Evolutionary conservation across 176 grass and related monocot species (phyloP).

Genomic region (Dendrocalamus sinicus): DNA sequence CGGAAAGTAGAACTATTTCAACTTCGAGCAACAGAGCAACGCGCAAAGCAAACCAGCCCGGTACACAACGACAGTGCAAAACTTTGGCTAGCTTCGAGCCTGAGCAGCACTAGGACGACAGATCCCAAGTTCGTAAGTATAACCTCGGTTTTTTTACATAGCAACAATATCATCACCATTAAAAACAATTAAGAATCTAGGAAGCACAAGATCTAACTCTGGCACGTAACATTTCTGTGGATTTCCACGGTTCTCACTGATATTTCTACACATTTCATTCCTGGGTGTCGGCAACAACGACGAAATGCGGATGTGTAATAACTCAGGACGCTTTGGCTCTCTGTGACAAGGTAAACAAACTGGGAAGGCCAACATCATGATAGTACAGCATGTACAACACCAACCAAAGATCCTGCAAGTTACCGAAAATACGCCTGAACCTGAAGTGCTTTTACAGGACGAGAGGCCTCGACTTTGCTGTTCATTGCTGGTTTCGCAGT

Average conservation of each 20-base stretch:
- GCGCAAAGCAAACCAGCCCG: neutral
- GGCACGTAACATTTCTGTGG: slow-evolving; percentile 36
- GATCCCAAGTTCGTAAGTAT: neutral
- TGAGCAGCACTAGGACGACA: neutral
- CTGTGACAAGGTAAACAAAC: slow-evolving; percentile 30
- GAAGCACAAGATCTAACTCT: slow-evolving; percentile 40
- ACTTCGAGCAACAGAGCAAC: neutral
- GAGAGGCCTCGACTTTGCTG: slow-evolving; percentile 30
- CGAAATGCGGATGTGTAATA: slow-evolving; percentile 4
- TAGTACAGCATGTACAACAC: slow-evolving; percentile 44
- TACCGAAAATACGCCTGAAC: slow-evolving; percentile 52
- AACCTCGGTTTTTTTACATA: slow-evolving; percentile 41
- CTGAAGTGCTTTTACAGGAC: slow-evolving; percentile 52
- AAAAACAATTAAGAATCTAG: slow-evolving; percentile 38
- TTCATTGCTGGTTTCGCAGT: slow-evolving; percentile 41
- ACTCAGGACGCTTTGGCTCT: slow-evolving; percentile 14
- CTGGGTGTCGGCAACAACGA: neutral
- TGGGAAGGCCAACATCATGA: slow-evolving; percentile 29
- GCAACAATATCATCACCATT: neutral
- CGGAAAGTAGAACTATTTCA: neutral
- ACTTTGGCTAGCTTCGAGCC: neutral
- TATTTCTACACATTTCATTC: slow-evolving; percentile 48
- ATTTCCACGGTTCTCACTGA: slow-evolving; percentile 44
- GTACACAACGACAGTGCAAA: neutral
- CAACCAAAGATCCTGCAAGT: slow-evolving; percentile 44